Conservation (phyloP, 257 asterid species). For the Perilla frutescens region DNA sequence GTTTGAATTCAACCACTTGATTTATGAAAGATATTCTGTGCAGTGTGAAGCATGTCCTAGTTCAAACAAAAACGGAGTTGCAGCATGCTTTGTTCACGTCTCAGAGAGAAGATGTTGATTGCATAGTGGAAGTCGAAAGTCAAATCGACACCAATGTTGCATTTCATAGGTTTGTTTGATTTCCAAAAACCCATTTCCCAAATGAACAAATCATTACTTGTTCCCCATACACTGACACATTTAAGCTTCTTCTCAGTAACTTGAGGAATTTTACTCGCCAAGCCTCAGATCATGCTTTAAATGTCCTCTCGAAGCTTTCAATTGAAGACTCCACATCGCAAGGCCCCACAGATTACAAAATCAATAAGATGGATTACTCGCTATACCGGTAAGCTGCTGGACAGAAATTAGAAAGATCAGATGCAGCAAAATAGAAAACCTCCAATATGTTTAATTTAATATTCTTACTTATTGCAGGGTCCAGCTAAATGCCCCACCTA, state of each 20-base stretch:
- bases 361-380: constrained; percentile 75
- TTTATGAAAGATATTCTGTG: constrained; percentile 26
- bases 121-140: constrained; percentile 89
- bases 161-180: constrained; percentile 68
- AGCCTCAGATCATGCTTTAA: constrained; percentile 70
- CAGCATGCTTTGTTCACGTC: constrained; percentile 71
- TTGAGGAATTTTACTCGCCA: constrained; percentile 67
- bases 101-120: constrained; percentile 70
- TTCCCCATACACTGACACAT: constrained; percentile 36
- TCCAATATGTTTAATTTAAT: neutral
- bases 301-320: constrained; percentile 60
- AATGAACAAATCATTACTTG: constrained; percentile 23
- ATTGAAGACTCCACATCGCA: constrained; percentile 42
- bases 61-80: constrained; percentile 65
- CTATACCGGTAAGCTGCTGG: constrained; percentile 66
- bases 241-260: constrained; percentile 51
- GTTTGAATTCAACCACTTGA: constrained; percentile 7
- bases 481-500: constrained; percentile 87
- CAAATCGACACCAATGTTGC: constrained; percentile 72
- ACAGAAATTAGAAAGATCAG: constrained; percentile 7
- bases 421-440: neutral
- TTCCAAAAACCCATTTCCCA: constrained; percentile 21
- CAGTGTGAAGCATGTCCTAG: constrained; percentile 89
- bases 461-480: constrained; percentile 57
- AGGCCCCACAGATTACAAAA: constrained; percentile 46